These are phyloP conservation scores for Pholiota conissans DNA, from an alignment of 768 basidiomycete genomes.

Conservation along the genomic window DNA sequence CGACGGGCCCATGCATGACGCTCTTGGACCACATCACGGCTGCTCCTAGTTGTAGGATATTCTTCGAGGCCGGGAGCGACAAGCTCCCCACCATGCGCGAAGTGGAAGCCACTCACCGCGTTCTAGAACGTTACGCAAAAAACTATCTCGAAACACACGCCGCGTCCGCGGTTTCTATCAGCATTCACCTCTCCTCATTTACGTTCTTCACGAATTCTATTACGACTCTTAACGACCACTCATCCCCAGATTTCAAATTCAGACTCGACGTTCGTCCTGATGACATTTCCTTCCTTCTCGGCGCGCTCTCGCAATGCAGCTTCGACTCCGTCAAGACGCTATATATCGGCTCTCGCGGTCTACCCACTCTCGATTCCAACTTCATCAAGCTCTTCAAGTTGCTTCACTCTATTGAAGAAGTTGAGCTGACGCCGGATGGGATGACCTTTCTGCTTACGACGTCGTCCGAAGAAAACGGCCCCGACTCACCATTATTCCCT, in stretches of 20 bases:
- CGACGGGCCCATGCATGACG: neutral
- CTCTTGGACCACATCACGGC: conserved; percentile 2
- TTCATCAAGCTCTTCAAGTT: conserved; percentile 1
- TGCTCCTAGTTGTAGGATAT: neutral
- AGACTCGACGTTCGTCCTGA: neutral
- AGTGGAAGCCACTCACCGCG: neutral
- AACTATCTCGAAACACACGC: neutral
- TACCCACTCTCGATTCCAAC: neutral
- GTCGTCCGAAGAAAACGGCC: neutral
- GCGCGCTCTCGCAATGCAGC: neutral
- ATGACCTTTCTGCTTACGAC: conserved; percentile 1
- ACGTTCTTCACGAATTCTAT: conserved; percentile 3
- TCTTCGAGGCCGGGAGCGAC: neutral
- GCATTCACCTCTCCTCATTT: neutral
- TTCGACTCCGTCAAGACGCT: neutral
- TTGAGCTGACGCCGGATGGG: conserved; percentile 2
- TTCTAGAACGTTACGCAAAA: neutral
- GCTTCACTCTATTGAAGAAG: neutral
- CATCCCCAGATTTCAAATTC: conserved; percentile 4
- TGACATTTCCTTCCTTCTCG: neutral
- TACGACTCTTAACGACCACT: neutral
- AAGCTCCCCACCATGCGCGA: neutral
- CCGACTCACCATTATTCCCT: neutral
- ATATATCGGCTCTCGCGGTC: neutral
- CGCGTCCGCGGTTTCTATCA: neutral